Evolutionary conservation across 1,139 yeast genomes (phyloP), one percentile per base, ranked within the genome.

Genomic region (Suhomyces kunorum): DNA sequence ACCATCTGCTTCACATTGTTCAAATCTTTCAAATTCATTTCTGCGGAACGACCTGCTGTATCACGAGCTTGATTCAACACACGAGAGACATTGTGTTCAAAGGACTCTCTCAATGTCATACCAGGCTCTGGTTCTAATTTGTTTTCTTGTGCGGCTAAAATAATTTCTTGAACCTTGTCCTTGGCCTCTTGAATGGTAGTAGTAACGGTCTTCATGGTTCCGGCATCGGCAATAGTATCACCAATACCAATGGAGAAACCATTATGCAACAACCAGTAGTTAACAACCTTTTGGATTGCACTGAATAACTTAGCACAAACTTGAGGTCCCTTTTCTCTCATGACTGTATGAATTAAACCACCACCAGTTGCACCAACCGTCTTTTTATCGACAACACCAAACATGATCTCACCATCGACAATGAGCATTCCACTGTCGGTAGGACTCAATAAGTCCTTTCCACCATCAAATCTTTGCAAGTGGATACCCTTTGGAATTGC

Each of bases 231-330:
- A 71, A 94, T 92, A 4, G 98, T 94, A 68, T 94, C 99, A 75
- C 98, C 98, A 67, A 94, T 92, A 78, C 99, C 99, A 56, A 94
- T 94, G 13, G 98, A 89, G 69, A 94, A 94, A 43, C 98, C 98
- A 58, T 87, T 87, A 61, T 94, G 98, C 43, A 94, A 74, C 48
- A 94, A 76, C 99, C 98, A 94, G 64, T 78, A 94, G 64, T 94
- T 94, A 34, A 89, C 96, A 45, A 92, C 95, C 61, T 89, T 90
- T 66, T 94, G 98, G 47, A 92, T 80, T 49, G 88, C 86, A 63
- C 97, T 89, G 60, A 94, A 90, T 58, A 94, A 77, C 56, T 82
- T 86, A 11, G 97, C 94, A 74, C 97, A 88, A 6, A 83, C 80
- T 48, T 80, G 75, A 14, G 98, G 90, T 7, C 98, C 98, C 68